Percentiles rank a stretch among this genome's conserved stretches.
phyloP scores from a whole-genome alignment of 306 rosid species.

The Glycine tomentella region DNA sequence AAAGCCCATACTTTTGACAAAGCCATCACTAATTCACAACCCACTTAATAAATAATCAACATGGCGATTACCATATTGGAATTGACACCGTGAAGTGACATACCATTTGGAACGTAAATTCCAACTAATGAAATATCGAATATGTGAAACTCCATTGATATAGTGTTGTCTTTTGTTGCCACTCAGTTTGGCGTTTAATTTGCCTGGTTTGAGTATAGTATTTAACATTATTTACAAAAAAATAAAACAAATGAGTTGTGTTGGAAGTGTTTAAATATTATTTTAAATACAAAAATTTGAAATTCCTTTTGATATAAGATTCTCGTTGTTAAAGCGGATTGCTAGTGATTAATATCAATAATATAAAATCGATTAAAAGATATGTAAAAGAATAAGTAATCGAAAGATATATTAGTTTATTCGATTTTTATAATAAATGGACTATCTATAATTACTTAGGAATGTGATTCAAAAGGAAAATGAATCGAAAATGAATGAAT shows the following conservation, averaged over 20 bases:
- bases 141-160: constrained; percentile 8
- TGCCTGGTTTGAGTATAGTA: too few species aligned
- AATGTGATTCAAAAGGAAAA: too few species aligned
- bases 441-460: too few species aligned
- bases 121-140: background rate
- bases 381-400: too few species aligned
- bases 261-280: too few species aligned
- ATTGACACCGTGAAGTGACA: constrained; percentile 5
- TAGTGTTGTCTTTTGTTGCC: constrained; percentile 17
- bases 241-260: constrained; percentile 3
- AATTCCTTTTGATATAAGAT: too few species aligned
- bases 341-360: too few species aligned
- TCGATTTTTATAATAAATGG: too few species aligned
- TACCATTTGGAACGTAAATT: background rate
- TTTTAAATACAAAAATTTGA: constrained; percentile 32
- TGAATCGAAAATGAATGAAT: too few species aligned
- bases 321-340: too few species aligned
- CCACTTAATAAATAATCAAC: constrained; percentile 27
- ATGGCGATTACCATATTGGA: background rate
- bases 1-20: constrained; percentile 42
- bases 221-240: constrained; percentile 9
- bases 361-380: too few species aligned
- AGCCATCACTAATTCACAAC: constrained; percentile 17
- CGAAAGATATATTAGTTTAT: too few species aligned
- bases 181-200: background rate